Percentiles rank a stretch among this genome's conserved stretches.
These are phyloP conservation scores for Quercus aquifolioides DNA, from an alignment of 306 rosid species.

Conservation along the genomic window DNA sequence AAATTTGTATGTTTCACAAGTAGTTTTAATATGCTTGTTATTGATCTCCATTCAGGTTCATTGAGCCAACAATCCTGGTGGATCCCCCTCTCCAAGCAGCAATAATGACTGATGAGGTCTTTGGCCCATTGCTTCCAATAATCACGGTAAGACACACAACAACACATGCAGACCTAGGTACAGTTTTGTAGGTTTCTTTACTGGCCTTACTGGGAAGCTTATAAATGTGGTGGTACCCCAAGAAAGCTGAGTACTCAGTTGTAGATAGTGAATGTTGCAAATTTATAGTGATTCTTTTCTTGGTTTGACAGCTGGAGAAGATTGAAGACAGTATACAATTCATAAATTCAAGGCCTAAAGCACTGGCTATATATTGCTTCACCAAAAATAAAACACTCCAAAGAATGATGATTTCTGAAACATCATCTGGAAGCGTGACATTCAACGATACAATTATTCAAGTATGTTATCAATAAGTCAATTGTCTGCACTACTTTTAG, in stretches of 20 bases:
- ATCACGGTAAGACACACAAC: slow-evolving; percentile 45
- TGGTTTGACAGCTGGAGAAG: slow-evolving; percentile 53
- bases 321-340: slow-evolving; percentile 65
- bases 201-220: neutral
- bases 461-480: slow-evolving; percentile 21
- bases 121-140: slow-evolving; percentile 80
- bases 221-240: too few relatives aligned
- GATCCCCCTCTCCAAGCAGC: slow-evolving; percentile 63
- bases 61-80: slow-evolving; percentile 78
- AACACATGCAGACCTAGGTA: neutral
- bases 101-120: slow-evolving; percentile 70
- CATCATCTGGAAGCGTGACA: slow-evolving; percentile 63
- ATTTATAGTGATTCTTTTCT: neutral
- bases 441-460: slow-evolving; percentile 66
- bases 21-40: neutral
- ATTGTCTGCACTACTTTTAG: neutral
- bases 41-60: slow-evolving; percentile 45
- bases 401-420: slow-evolving; percentile 53
- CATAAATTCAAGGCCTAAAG: slow-evolving; percentile 62
- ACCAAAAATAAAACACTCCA: slow-evolving; percentile 50
- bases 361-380: slow-evolving; percentile 68
- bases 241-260: too few relatives aligned
- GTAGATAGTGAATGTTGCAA: too few relatives aligned
- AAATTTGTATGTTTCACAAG: too few relatives aligned
- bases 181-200: neutral